Conservation (phyloP, 2,329 filamentous ascomycete species). For the Sporothrix pseudoabietina region DNA sequence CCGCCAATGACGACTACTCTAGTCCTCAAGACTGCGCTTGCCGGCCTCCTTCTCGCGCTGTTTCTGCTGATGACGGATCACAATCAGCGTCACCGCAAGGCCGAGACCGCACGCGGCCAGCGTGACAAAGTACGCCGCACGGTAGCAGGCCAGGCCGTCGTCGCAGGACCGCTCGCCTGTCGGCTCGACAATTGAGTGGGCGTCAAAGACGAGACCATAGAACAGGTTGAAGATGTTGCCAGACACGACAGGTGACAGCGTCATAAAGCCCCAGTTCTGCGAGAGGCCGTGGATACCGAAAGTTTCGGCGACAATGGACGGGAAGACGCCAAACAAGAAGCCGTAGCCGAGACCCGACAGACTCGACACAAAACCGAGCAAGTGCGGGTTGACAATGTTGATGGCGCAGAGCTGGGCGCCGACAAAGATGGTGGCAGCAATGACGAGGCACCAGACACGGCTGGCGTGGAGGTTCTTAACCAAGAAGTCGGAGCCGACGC, state of each 20-base stretch:
- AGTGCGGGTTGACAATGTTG: conserved; percentile 72
- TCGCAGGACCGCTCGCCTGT: conserved; percentile 73
- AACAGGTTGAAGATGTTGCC: conserved; percentile 92
- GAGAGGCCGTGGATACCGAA: conserved; percentile 89
- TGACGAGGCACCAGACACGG: conserved; percentile 86
- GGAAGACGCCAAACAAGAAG: conserved; percentile 90
- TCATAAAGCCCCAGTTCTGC: conserved; percentile 97
- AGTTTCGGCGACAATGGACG: conserved; percentile 82
- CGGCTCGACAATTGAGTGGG: conserved; percentile 68
- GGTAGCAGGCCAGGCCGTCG: conserved; percentile 80
- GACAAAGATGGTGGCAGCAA: conserved; percentile 76
- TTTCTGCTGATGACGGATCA: conserved; percentile 62
- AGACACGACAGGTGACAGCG: conserved; percentile 79
- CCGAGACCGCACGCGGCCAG: conserved; percentile 70
- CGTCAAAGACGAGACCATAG: conserved; percentile 83
- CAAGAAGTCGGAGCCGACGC: conserved; percentile 87
- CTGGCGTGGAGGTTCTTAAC: conserved; percentile 78
- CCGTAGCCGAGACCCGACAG: conserved; percentile 89
- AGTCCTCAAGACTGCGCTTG: conserved; percentile 36
- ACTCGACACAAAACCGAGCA: conserved; percentile 75
- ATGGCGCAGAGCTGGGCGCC: conserved; percentile 77
- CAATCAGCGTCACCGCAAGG: conserved; percentile 68
- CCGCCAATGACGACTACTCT: background rate
- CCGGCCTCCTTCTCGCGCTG: conserved; percentile 44
- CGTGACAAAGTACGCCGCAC: conserved; percentile 77